Base-by-base conservation (phyloP, 129 eudicot species). In the Oenanthe sinensis region DNA sequence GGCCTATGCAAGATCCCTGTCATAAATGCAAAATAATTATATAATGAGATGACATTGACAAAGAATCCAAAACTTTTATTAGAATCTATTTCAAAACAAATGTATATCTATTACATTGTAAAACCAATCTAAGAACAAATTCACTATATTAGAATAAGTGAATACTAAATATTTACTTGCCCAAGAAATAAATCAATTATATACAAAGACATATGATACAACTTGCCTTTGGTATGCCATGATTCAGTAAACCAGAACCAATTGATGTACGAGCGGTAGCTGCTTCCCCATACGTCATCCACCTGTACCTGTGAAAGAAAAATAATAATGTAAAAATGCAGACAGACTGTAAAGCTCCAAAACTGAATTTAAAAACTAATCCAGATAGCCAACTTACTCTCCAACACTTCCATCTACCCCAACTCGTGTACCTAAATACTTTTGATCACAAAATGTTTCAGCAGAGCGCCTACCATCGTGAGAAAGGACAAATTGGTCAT, bases 251-350 rank as follows among this genome's bases (percentile, higher is more conserved):
- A 72, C 89, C 96, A 44, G 97, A 94, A 75, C 98, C 98, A 76
- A 91, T 84, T 76, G 93, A 96, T 78, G 89, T 76, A 33, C 97
- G 87, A 74, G 97, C 96, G 6, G 79, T 77, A 22, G 87, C 91
- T 79, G 86, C 97, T 90, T 94, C 98, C 69, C 92, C 96, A 79
- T 91, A 94, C 43, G 98, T 94, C 78, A 84, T 91, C 98, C 98
- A 94, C 80, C 63, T 87, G 84, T 94, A 94, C 68, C 98, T 94
- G 82, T 81, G 58, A 63, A 70, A 33, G 24, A 39, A 79, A 36
- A 63, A 74, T 3, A 10, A 73, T 20, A 24, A 73, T 22, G 30
- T 77, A 42, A 22, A 63, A n/a, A 71, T 26, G 22, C 33, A 70
- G 4, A 76, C 12, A 26, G 14, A 24, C 68, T 39, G 63, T 10